Conservation (phyloP, 2,329 filamentous ascomycete species). For the Corynespora cassiicola region DNA sequence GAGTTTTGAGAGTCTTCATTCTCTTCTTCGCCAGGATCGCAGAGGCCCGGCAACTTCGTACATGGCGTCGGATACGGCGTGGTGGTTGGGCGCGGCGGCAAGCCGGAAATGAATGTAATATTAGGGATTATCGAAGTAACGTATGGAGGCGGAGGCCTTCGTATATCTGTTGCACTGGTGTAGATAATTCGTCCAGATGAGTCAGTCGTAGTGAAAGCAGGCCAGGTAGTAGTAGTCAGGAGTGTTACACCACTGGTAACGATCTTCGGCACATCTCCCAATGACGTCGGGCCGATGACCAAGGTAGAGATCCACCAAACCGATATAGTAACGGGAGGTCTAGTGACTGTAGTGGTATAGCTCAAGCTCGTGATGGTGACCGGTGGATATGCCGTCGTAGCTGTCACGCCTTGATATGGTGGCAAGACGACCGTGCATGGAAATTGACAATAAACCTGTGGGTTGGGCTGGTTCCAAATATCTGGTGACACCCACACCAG, state of each 20-base stretch:
- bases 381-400: constrained; percentile 12
- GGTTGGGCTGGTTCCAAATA: constrained; percentile 8
- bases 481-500: constrained; percentile 9
- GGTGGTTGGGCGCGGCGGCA: constrained; percentile 1
- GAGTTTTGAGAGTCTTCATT: constrained; percentile 3
- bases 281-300: constrained; percentile 1
- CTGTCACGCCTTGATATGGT: constrained; percentile 7
- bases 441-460: constrained; percentile 9
- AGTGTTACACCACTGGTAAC: constrained; percentile 4
- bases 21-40: constrained; percentile 2
- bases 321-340: constrained; percentile 12
- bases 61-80: constrained; percentile 1
- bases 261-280: background rate
- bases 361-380: constrained; percentile 10
- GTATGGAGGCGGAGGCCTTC: constrained; percentile 3
- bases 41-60: background rate
- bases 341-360: constrained; percentile 9
- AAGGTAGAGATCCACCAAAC: constrained; percentile 8
- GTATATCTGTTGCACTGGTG: constrained; percentile 7
- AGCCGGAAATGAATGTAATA: constrained; percentile 3
- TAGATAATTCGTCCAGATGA: constrained; percentile 4
- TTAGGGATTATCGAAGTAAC: constrained; percentile 3
- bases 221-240: constrained; percentile 7
- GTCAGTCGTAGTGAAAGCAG: constrained; percentile 6
- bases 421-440: constrained; percentile 12